Base-by-base conservation (phyloP, 768 basidiomycete species). In the Calocybe indica region DNA sequence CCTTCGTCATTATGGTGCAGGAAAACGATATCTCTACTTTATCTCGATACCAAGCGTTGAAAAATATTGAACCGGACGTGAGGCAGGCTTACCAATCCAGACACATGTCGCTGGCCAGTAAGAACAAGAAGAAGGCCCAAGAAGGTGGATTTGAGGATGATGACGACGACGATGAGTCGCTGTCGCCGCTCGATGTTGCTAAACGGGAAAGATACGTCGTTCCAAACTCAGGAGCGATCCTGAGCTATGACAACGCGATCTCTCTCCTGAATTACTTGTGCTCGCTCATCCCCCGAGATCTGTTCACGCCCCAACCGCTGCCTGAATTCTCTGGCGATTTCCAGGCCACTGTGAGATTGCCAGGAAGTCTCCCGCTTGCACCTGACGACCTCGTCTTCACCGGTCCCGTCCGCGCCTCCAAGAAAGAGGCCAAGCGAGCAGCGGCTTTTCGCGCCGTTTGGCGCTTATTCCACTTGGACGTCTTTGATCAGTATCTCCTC, bases 401-500 rank as follows among this genome's bases (percentile, higher is more conserved):
- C 10, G 89, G 89, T 0, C 84, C 87, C 3, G 50, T 46, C 5
- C 79, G 76, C 48, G 67, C 72, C 38, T 78, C 87, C 9, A 93
- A 92, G 61, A 82, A 76, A 50, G 88, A 88, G 58, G 91, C 92
- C 0, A 89, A 82, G 55, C 82, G 92, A 6, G 85, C 86, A 3
- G 90, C 79, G 8, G 87, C 90, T 0, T 94, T 90, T 60, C 64
- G 79, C 51, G 91, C 86, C 2, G 87, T 90, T 14, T 82, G 79
- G 54, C 70, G 71, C 2, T 72, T 95, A 11, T 78, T 83, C 50
- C 68, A 71, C 29, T 66, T 89, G n/a, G 76, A 85, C 29, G 83
- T 89, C 5, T 85, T 93, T 54, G 85, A 94, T 56, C 83, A 92
- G 48, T 83, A 87, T 58, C 74, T 95, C 2, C 72, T 92, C 7